These are phyloP conservation scores for Plantago lanceolata DNA, from an alignment of 305 asterid species.

Conservation along the genomic window DNA sequence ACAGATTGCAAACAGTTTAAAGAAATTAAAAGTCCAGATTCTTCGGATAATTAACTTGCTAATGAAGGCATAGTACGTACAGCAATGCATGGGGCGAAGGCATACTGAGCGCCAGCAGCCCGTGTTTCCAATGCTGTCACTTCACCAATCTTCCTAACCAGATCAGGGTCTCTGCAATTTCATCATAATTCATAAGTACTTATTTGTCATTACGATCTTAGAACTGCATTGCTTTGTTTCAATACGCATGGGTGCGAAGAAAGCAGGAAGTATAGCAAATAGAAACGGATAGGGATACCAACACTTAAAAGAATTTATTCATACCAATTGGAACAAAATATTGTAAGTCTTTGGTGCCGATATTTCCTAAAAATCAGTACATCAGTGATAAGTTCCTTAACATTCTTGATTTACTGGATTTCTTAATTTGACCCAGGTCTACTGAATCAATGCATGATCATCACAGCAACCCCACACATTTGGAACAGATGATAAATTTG, in stretches of 20 bases:
- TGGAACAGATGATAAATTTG: not conserved
- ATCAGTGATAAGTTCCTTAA: too few relatives aligned
- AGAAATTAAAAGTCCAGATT: not conserved
- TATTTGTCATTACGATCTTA: not conserved
- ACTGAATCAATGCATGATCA: not conserved
- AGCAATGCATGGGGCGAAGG: slow-evolving; percentile 95
- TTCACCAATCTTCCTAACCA: slow-evolving; percentile 66
- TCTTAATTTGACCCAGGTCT: not conserved
- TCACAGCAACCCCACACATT: not conserved
- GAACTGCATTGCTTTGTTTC: not conserved
- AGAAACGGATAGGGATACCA: not conserved
- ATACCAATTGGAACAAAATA: not conserved
- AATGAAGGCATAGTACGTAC: slow-evolving; percentile 43
- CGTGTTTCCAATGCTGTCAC: slow-evolving; percentile 91
- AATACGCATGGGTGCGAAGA: not conserved
- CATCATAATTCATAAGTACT: slow-evolving; percentile 6
- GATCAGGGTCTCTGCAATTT: slow-evolving; percentile 61
- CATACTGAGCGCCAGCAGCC: slow-evolving; percentile 78
- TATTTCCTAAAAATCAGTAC: too few relatives aligned
- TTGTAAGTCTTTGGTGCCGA: not conserved
- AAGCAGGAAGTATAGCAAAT: not conserved
- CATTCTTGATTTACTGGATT: not conserved
- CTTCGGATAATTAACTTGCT: not conserved
- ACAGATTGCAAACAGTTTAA: not conserved
- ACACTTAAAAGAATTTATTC: not conserved